A percentile compares a stretch with the other conserved stretches of the same genome.
phyloP scores from a whole-genome alignment of 495 filamentous ascomycete species.

The Aspergillus nanangensis region DNA sequence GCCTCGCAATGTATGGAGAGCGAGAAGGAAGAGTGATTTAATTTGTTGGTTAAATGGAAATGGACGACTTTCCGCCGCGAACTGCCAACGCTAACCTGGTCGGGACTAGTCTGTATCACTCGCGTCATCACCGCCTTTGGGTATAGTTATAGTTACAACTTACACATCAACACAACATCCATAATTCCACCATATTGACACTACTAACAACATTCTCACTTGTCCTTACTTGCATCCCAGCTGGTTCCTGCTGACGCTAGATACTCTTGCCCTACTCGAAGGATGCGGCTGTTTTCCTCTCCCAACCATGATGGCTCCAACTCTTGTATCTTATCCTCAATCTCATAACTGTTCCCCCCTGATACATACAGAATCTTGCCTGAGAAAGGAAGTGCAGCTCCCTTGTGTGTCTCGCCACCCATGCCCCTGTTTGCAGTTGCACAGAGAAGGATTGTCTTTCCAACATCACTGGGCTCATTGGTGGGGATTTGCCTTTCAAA shows the following conservation, averaged over 20 bases:
- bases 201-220: too few relatives aligned
- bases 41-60: neutral
- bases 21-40: neutral
- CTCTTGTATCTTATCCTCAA: constrained; percentile 27
- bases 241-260: constrained; percentile 14
- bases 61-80: too few relatives aligned
- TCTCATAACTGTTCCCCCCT: constrained; percentile 31
- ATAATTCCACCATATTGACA: too few relatives aligned
- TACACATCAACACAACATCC: too few relatives aligned
- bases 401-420: constrained; percentile 12
- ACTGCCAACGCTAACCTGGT: too few relatives aligned
- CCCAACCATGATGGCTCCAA: constrained; percentile 32
- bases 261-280: constrained; percentile 26
- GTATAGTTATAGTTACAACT: too few relatives aligned
- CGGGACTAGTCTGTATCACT: too few relatives aligned
- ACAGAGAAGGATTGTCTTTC: constrained; percentile 22
- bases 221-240: neutral
- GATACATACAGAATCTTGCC: constrained; percentile 29
- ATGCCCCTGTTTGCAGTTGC: constrained; percentile 22
- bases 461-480: constrained; percentile 31
- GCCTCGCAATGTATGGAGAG: neutral
- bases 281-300: constrained; percentile 20
- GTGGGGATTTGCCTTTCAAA: constrained; percentile 20
- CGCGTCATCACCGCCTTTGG: too few relatives aligned
- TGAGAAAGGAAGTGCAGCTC: constrained; percentile 23